Evolutionary conservation across 805 yeast genomes (phyloP).

Genomic region (Nakazawaea ishiwadae): DNA sequence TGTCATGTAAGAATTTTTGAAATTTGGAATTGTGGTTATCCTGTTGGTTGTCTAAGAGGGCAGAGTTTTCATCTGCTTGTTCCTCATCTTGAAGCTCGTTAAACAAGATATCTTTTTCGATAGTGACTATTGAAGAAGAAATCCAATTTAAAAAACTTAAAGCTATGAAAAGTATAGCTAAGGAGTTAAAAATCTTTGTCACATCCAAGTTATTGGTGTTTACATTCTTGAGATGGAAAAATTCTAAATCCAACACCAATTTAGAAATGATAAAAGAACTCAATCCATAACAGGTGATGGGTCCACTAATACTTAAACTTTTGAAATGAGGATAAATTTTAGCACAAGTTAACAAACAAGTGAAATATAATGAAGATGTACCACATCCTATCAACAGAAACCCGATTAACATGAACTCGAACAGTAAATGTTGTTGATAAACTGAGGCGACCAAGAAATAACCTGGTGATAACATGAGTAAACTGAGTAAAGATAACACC

Average conservation of each 20-base stretch:
- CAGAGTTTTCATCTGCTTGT: constrained; percentile 18
- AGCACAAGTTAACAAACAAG: constrained; percentile 76
- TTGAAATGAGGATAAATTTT: constrained; percentile 73
- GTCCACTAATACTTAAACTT: constrained; percentile 80
- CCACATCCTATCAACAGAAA: constrained; percentile 65
- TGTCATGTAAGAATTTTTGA: constrained; percentile 38
- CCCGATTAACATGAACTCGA: constrained; percentile 37
- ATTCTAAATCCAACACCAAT: constrained; percentile 34
- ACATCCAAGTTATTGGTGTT: constrained; percentile 35
- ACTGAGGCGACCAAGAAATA: constrained; percentile 48
- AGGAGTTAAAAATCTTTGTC: constrained; percentile 44
- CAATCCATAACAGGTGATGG: constrained; percentile 84
- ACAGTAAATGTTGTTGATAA: constrained; percentile 24
- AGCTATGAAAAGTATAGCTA: constrained; percentile 47
- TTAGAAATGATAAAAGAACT: constrained; percentile 76
- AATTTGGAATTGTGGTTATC: constrained; percentile 19
- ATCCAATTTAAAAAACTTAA: constrained; percentile 59
- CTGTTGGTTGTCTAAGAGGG: constrained; percentile 16
- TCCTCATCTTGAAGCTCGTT: constrained; percentile 14
- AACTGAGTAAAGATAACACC: constrained; percentile 55
- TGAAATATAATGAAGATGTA: constrained; percentile 68
- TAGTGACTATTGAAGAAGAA: constrained; percentile 59
- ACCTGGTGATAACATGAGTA: constrained; percentile 62
- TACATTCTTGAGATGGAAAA: constrained; percentile 24
- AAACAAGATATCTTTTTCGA: constrained; percentile 45